Conservation (phyloP, 2,329 filamentous ascomycete genomes). For the Colletotrichum spaethianum region DNA sequence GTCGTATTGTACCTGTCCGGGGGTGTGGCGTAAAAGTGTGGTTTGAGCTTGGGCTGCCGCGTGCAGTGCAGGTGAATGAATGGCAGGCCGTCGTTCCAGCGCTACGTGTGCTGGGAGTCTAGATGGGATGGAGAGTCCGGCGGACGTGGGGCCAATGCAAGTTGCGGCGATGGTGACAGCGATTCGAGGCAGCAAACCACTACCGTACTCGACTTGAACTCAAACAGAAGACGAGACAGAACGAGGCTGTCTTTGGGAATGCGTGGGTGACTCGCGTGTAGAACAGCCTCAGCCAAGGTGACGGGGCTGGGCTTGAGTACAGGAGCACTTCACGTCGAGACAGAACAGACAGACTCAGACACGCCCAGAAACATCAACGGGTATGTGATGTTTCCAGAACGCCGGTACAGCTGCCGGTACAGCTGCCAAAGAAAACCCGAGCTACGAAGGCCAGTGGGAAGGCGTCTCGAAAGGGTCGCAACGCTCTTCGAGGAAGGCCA, state of each 20-base stretch:
- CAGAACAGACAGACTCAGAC: not conserved
- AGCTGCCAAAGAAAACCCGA: conserved; percentile 6
- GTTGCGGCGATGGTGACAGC: conserved; percentile 23
- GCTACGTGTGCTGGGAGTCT: conserved; percentile 23
- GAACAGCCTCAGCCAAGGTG: conserved; percentile 32
- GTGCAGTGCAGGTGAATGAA: conserved; percentile 11
- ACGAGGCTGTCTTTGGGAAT: conserved; percentile 1
- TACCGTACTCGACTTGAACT: conserved; percentile 13
- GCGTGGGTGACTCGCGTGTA: conserved; percentile 19
- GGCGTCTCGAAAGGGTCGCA: not conserved
- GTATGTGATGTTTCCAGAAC: conserved; percentile 15
- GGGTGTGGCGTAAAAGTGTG: conserved; percentile 4
- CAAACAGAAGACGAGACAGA: conserved; percentile 16
- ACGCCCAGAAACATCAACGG: conserved; percentile 2
- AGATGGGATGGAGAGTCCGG: conserved; percentile 19
- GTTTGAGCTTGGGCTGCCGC: conserved; percentile 20
- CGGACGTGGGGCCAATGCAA: conserved; percentile 21
- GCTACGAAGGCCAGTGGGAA: not conserved
- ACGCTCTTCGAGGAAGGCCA: not conserved
- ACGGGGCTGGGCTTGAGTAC: conserved; percentile 27
- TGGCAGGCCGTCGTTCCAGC: conserved; percentile 17
- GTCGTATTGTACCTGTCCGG: conserved; percentile 2
- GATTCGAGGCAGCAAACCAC: conserved; percentile 14
- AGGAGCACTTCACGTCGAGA: conserved; percentile 13
- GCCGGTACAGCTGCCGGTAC: conserved; percentile 13